Base-by-base conservation (phyloP, 2,329 filamentous ascomycete genomes). In the Sporothrix curviconia region DNA sequence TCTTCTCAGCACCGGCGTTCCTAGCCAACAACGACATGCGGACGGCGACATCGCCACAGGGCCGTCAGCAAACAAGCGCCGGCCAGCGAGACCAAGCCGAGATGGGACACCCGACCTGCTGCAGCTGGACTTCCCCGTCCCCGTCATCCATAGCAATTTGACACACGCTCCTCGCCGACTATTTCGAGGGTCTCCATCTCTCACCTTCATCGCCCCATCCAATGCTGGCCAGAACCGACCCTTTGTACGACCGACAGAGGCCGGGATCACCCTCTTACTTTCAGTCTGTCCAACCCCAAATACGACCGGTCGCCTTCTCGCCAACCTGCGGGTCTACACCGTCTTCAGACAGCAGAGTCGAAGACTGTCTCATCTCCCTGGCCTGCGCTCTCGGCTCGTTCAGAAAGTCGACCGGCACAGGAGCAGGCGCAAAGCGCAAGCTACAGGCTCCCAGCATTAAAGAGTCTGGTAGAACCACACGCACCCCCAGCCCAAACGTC, bases 71-170 rank as follows among this genome's bases (percentile, higher is more conserved):
- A 36, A 66, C 70, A 11, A 69, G n/a, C 68, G 15, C 78, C 78
- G 36, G n/a, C 85, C 86, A 32, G 69, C 73, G 34, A 76, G 87
- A 51, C 87, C 87, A 1, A 90, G 85, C 64, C 78, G 87, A 68
- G 82, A 88, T 65, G 85, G 85, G 24, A 84, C 84, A 0, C 80
- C 82, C 5, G 78, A 83, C 58, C 74, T 90, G 47, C 73, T 78
- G 7, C 81, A 83, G 58, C 66, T 82, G 2, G 77, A 75, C 30
- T 73, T 76, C 3, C 73, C 77, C 2, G 66, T 78, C 24, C 78
- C 79, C 6, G 66, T 85, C 61, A 85, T 84, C 63, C 88, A 79
- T 65, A 87, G 76, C 76, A 89, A 81, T 66, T 71, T 82, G 7
- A 76, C 76, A 3, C 74, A 77, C 1, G 69, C 75, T 3, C 78